Percentiles rank a stretch among this genome's conserved stretches.
Conservation (phyloP, 2,329 filamentous ascomycete genomes). For the Arthrobotrys entomopaga region DNA sequence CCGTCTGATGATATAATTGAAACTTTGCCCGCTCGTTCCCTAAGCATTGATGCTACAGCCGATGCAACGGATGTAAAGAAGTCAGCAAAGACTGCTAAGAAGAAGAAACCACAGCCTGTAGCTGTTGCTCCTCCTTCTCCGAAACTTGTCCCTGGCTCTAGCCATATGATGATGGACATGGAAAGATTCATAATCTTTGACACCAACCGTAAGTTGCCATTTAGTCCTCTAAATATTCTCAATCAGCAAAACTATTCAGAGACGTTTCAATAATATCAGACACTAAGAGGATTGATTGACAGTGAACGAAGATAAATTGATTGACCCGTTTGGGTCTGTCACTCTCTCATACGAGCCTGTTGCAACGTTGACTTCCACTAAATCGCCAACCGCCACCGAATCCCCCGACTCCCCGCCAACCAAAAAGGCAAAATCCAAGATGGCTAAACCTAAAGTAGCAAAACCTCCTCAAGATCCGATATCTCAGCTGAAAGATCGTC, state of each 20-base stretch:
- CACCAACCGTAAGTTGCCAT: constrained; percentile 36
- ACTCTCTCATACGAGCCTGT: constrained; percentile 44
- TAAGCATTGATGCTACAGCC: constrained; percentile 17
- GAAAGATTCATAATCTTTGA: constrained; percentile 50
- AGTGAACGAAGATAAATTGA: constrained; percentile 42
- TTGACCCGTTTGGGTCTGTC: constrained; percentile 31
- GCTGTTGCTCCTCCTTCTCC: constrained; percentile 14
- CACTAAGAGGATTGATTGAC: constrained; percentile 1
- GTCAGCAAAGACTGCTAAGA: constrained; percentile 21
- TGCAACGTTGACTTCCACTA: constrained; percentile 1
- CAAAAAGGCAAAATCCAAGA: constrained; percentile 34
- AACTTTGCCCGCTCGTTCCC: constrained; percentile 10
- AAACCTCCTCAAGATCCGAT: constrained; percentile 45
- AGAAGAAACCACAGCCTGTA: constrained; percentile 34
- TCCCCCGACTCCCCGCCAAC: constrained; percentile 29
- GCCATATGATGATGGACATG: constrained; percentile 53
- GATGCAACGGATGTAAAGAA: constrained; percentile 39
- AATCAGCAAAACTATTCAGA: too few relatives aligned
- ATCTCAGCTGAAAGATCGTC: constrained; percentile 43
- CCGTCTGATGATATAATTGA: constrained; percentile 51
- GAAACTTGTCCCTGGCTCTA: constrained; percentile 29
- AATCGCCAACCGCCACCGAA: constrained; percentile 33
- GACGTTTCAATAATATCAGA: neutral
- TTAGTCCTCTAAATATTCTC: too few relatives aligned
- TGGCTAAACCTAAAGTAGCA: constrained; percentile 15